phyloP scores from a whole-genome alignment of 352 stramenopile genomes.

The Phytophthora capsici region DNA sequence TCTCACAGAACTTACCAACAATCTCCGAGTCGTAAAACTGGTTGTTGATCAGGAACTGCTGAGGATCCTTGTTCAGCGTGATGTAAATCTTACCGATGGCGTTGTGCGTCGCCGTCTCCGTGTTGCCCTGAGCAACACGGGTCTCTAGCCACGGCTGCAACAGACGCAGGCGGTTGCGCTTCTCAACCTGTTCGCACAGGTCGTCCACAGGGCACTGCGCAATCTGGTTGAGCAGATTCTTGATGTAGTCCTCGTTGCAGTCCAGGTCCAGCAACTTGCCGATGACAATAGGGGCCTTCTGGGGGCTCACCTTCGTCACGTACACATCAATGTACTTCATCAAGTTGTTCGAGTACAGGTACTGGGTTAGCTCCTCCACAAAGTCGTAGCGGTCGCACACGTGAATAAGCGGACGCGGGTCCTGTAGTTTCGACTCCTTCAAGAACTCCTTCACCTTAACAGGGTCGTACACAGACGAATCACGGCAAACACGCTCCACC shows the following conservation, averaged over 20 bases:
- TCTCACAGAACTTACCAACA: constrained; percentile 99
- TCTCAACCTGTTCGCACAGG: constrained; percentile 99
- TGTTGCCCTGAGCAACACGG: constrained; percentile 98
- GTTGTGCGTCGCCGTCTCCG: constrained; percentile 99
- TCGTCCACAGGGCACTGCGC: constrained; percentile 96
- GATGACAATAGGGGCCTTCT: constrained; percentile 99
- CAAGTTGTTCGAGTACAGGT: constrained; percentile 99
- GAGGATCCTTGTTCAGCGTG: constrained; percentile 99
- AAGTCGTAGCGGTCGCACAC: constrained; percentile 99
- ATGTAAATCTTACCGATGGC: constrained; percentile 99
- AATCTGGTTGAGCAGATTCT: constrained; percentile 99
- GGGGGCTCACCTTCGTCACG: constrained; percentile 96
- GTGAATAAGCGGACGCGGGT: constrained; percentile 99
- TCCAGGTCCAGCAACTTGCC: constrained; percentile 99
- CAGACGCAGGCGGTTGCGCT: constrained; percentile 98
- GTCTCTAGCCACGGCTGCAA: constrained; percentile 99
- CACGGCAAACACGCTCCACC: constrained; percentile 98
- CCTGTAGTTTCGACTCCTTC: constrained; percentile 99
- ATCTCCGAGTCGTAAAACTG: constrained; percentile 99
- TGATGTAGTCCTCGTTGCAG: constrained; percentile 99
- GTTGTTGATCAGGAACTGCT: constrained; percentile 99
- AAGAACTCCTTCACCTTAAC: constrained; percentile 99
- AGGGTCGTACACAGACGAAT: constrained; percentile 99
- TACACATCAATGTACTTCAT: constrained; percentile 99
- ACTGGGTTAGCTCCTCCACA: constrained; percentile 99